A percentile compares a stretch with the other conserved stretches of the same genome.
phyloP scores from a whole-genome alignment of 495 filamentous ascomycete genomes.

The Clohesyomyces aquaticus region DNA sequence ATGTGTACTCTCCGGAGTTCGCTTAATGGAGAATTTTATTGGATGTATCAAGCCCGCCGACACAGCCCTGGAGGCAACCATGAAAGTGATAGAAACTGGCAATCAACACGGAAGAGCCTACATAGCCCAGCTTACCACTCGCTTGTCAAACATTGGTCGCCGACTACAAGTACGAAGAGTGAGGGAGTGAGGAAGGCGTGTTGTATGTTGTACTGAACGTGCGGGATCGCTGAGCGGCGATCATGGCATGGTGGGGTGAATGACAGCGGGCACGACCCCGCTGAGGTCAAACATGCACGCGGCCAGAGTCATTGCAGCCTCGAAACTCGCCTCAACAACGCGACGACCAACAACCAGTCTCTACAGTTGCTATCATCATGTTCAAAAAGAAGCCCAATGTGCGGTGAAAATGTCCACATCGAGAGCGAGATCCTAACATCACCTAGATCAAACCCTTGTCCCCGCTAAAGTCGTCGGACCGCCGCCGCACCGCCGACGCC shows the following conservation, averaged over 20 bases:
- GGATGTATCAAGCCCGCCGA: too few relatives aligned
- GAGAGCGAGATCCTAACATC: not conserved
- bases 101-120: too few relatives aligned
- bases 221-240: too few relatives aligned
- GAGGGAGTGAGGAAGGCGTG: too few relatives aligned
- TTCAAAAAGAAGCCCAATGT: constrained; percentile 83
- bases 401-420: constrained; percentile 4
- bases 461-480: constrained; percentile 71
- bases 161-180: too few relatives aligned
- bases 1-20: too few relatives aligned
- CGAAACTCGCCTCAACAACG: not conserved
- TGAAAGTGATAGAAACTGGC: too few relatives aligned
- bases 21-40: too few relatives aligned
- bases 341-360: not conserved
- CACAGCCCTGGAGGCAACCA: too few relatives aligned
- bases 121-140: too few relatives aligned
- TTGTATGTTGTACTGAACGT: too few relatives aligned
- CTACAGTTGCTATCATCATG: constrained; percentile 52
- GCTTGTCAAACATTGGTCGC: too few relatives aligned
- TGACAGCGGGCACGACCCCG: not conserved
- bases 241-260: not conserved
- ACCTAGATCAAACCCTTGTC: constrained; percentile 69
- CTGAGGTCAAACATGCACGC: not conserved
- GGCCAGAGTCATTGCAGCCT: not conserved
- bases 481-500: constrained; percentile 69